Conservation (phyloP, 176 grass and related monocot species). For the Typha latifolia region DNA sequence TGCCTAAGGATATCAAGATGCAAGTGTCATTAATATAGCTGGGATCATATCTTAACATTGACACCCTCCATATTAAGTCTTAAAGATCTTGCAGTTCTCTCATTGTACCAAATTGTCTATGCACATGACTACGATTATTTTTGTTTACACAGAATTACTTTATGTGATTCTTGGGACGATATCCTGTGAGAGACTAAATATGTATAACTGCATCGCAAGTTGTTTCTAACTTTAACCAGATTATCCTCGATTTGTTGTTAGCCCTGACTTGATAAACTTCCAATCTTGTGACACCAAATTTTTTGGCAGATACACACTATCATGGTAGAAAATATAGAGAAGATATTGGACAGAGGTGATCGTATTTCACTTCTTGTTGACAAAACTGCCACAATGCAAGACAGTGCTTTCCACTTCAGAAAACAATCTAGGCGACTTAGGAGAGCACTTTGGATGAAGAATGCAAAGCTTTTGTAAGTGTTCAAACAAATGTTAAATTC, state of each 20-base stretch:
- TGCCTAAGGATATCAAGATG: too few relatives aligned
- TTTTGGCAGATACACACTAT: constrained; percentile 79
- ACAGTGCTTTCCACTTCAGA: constrained; percentile 73
- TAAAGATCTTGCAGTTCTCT: too few relatives aligned
- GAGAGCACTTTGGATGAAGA: constrained; percentile 89
- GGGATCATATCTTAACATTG: too few relatives aligned
- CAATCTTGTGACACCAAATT: neutral
- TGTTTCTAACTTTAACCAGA: neutral
- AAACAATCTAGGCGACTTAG: constrained; percentile 83
- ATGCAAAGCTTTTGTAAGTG: constrained; percentile 84
- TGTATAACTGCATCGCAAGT: neutral
- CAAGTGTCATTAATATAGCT: too few relatives aligned
- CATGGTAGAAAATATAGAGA: constrained; percentile 97
- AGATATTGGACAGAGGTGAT: constrained; percentile 90
- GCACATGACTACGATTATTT: neutral
- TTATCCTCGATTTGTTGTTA: neutral
- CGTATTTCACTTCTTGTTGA: constrained; percentile 87
- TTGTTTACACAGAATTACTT: neutral
- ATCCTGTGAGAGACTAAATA: neutral
- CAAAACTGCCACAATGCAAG: constrained; percentile 95
- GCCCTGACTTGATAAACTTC: neutral
- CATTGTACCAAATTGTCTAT: neutral
- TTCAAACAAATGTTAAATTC: neutral
- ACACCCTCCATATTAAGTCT: too few relatives aligned
- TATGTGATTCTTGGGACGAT: neutral